These are phyloP conservation scores for Metschnikowia colocasiae DNA, from an alignment of 805 yeast genomes.

Conservation along the genomic window DNA sequence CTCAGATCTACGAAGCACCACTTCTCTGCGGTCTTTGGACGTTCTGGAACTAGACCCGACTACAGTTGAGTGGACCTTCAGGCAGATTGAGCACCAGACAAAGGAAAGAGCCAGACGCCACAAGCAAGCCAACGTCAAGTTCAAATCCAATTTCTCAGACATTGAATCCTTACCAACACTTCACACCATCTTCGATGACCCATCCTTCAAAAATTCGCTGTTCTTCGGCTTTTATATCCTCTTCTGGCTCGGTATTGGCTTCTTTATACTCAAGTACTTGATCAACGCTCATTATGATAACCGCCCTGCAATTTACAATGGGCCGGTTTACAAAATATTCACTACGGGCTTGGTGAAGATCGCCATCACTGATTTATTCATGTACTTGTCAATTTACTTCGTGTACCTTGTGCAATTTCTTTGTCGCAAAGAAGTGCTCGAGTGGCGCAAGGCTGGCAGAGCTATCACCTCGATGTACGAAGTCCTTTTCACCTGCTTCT, in stretches of 20 bases:
- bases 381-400: slow-evolving; percentile 69
- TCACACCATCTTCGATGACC: slow-evolving; percentile 53
- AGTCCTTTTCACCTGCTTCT: slow-evolving; percentile 47
- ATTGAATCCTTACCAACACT: slow-evolving; percentile 16
- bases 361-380: slow-evolving; percentile 66
- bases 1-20: not conserved
- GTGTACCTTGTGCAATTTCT: slow-evolving; percentile 56
- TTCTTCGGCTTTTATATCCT: slow-evolving; percentile 82
- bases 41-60: slow-evolving; percentile 5
- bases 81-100: slow-evolving; percentile 9
- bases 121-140: slow-evolving; percentile 24
- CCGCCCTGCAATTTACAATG: slow-evolving; percentile 43
- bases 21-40: not conserved
- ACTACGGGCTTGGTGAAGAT: slow-evolving; percentile 59
- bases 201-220: slow-evolving; percentile 39
- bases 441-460: slow-evolving; percentile 70
- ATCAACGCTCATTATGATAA: slow-evolving; percentile 48
- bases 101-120: slow-evolving; percentile 10
- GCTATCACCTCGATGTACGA: slow-evolving; percentile 55
- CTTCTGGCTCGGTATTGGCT: slow-evolving; percentile 67
- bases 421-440: slow-evolving; percentile 42
- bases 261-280: slow-evolving; percentile 50
- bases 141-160: slow-evolving; percentile 26
- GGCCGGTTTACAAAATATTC: slow-evolving; percentile 57
- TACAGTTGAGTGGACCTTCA: slow-evolving; percentile 11